phyloP scores from a whole-genome alignment of 1,139 yeast species.

The Protomyces inundatus region DNA sequence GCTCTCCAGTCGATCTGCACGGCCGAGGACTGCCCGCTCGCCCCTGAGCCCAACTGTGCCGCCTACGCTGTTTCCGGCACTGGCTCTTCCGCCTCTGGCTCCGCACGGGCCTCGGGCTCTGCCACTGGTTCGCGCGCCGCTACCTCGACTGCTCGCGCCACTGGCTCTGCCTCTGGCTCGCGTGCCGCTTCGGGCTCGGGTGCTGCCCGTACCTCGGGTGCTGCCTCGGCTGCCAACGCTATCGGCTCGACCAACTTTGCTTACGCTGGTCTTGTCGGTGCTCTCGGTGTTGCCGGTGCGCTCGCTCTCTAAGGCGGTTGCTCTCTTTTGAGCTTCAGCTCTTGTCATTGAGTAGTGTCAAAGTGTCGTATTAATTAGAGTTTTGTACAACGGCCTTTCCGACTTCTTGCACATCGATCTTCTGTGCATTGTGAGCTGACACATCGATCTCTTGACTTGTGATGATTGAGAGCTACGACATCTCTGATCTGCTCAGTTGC shows the following conservation, averaged over 20 bases:
- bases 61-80: slow-evolving; percentile 9
- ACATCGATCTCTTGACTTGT: too few relatives aligned
- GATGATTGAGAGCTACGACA: too few relatives aligned
- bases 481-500: too few relatives aligned
- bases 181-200: background rate
- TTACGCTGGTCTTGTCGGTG: background rate
- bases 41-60: slow-evolving; percentile 10
- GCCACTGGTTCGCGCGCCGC: background rate
- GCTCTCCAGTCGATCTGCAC: slow-evolving; percentile 18
- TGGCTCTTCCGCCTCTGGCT: slow-evolving; percentile 8
- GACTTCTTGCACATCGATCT: too few relatives aligned
- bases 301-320: background rate
- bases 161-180: background rate
- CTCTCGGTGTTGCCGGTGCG: background rate
- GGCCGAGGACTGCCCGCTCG: slow-evolving; percentile 24
- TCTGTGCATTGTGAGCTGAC: too few relatives aligned
- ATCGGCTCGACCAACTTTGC: background rate
- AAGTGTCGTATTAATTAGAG: too few relatives aligned
- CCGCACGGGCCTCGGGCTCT: slow-evolving; percentile 19
- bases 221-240: background rate
- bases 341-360: too few relatives aligned
- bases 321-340: too few relatives aligned
- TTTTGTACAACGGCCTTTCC: too few relatives aligned
- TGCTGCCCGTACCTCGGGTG: background rate
- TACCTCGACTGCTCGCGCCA: background rate